Evolutionary conservation across 805 yeast genomes (phyloP).

Genomic region (Zygotorulaspora danielsina): DNA sequence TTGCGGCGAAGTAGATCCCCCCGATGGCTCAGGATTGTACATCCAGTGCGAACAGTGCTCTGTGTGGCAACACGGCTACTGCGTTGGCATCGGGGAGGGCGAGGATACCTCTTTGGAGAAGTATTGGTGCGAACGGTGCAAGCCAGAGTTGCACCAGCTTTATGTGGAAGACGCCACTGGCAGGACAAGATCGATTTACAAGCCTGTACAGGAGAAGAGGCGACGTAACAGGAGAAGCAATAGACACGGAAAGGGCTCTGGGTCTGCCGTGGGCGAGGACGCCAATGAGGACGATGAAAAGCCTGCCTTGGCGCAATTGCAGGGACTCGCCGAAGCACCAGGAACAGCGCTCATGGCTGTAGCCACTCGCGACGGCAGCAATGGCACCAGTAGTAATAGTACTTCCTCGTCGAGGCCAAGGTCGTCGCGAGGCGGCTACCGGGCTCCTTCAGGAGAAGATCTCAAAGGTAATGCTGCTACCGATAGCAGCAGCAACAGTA

Average conservation of each 20-base stretch:
- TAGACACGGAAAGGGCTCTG: constrained; percentile 5
- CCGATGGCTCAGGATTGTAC: constrained; percentile 55
- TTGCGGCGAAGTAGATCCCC: constrained; percentile 43
- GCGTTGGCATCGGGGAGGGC: constrained; percentile 73
- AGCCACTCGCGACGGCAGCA: not conserved
- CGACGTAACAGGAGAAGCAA: constrained; percentile 29
- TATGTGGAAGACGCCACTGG: constrained; percentile 28
- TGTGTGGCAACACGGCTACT: constrained; percentile 97
- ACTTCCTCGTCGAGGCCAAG: constrained; percentile 5
- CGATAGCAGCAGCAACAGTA: constrained; percentile 6
- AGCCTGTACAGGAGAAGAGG: constrained; percentile 41
- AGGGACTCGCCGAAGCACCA: not conserved
- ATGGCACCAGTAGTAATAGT: constrained; percentile 1
- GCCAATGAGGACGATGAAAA: not conserved
- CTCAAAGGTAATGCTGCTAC: constrained; percentile 2
- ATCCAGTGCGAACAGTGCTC: constrained; percentile 87
- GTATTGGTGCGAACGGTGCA: constrained; percentile 91
- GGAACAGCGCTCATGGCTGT: not conserved
- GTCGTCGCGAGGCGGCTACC: constrained; percentile 9
- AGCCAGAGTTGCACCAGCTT: constrained; percentile 68
- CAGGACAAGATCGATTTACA: constrained; percentile 28
- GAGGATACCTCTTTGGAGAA: constrained; percentile 82
- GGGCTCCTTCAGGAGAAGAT: not conserved
- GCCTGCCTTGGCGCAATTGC: not conserved
- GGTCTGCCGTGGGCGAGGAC: not conserved